A percentile compares a stretch with the other conserved stretches of the same genome.
Conservation (phyloP, 78 protist species). For the Capsaspora owczarzaki region DNA sequence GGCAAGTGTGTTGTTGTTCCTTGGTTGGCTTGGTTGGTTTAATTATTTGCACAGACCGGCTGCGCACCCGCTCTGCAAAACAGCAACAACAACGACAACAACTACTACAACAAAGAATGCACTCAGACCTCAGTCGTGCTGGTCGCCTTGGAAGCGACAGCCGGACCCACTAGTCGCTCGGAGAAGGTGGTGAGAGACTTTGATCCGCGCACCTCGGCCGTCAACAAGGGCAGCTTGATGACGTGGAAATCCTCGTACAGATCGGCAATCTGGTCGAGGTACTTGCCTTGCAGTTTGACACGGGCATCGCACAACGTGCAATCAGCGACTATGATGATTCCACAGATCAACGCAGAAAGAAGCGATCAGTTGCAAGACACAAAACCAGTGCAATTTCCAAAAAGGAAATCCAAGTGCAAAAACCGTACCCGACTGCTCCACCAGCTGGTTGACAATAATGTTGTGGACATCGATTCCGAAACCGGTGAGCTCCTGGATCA, state of each 20-base stretch:
- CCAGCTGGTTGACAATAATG: constrained; percentile 91
- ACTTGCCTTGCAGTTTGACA: constrained; percentile 78
- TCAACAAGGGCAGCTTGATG: constrained; percentile 72
- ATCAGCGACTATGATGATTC: neutral
- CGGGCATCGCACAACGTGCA: constrained; percentile 69
- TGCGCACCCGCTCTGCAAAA: too few relatives aligned
- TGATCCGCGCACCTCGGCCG: constrained; percentile 77
- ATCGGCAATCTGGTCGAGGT: constrained; percentile 85
- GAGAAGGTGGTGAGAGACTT: constrained; percentile 17
- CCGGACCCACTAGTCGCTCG: constrained; percentile 8
- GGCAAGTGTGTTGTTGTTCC: too few relatives aligned
- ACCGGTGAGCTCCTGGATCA: constrained; percentile 84
- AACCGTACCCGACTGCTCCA: too few relatives aligned
- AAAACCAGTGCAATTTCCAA: too few relatives aligned
- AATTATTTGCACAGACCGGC: too few relatives aligned
- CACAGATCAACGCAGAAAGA: neutral
- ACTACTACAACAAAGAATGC: too few relatives aligned
- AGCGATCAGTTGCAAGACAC: neutral
- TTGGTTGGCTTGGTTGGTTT: too few relatives aligned
- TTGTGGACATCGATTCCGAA: constrained; percentile 80
- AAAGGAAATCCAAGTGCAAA: too few relatives aligned
- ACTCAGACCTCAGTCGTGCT: too few relatives aligned
- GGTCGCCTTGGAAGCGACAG: too few relatives aligned
- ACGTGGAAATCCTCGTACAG: constrained; percentile 92
- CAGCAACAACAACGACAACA: too few relatives aligned